Evolutionary conservation across 2,329 filamentous ascomycete species (phyloP).

Genomic region (Zelopaecilomyces penicillatus): DNA sequence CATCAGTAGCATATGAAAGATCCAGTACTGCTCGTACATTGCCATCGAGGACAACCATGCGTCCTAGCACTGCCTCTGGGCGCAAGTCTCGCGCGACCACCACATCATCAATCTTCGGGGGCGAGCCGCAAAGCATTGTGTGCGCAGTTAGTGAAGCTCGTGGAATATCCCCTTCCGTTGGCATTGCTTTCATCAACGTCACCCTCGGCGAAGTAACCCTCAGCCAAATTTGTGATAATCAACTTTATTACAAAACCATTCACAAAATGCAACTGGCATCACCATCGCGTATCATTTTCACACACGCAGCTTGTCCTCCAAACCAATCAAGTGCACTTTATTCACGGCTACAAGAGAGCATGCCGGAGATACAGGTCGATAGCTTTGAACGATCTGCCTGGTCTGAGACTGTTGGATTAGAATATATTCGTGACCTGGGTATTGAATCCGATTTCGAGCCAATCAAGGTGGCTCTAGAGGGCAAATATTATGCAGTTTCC

Average conservation of each 20-base stretch:
- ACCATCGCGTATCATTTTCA: slow-evolving; percentile 72
- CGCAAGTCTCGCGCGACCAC: slow-evolving; percentile 35
- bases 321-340: slow-evolving; percentile 65
- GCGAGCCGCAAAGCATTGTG: slow-evolving; percentile 61
- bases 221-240: slow-evolving; percentile 86
- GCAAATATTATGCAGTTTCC: slow-evolving; percentile 81
- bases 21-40: slow-evolving; percentile 13
- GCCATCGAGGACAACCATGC: slow-evolving; percentile 14
- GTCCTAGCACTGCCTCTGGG: slow-evolving; percentile 34
- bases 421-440: slow-evolving; percentile 71
- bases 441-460: slow-evolving; percentile 73
- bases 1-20: slow-evolving; percentile 11
- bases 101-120: slow-evolving; percentile 32
- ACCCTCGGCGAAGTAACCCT: slow-evolving; percentile 76
- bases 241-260: slow-evolving; percentile 81
- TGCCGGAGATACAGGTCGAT: slow-evolving; percentile 22
- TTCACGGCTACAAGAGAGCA: slow-evolving; percentile 59
- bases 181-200: slow-evolving; percentile 79
- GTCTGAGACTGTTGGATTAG: slow-evolving; percentile 69
- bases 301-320: slow-evolving; percentile 57
- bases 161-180: slow-evolving; percentile 76
- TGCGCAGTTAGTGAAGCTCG: slow-evolving; percentile 84
- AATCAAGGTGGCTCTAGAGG: slow-evolving; percentile 67
- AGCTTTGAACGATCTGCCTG: slow-evolving; percentile 71
- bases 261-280: slow-evolving; percentile 78